Conservation (phyloP, 225 moss, liverwort and hornwort genomes). For the Anthoceros angustus region DNA sequence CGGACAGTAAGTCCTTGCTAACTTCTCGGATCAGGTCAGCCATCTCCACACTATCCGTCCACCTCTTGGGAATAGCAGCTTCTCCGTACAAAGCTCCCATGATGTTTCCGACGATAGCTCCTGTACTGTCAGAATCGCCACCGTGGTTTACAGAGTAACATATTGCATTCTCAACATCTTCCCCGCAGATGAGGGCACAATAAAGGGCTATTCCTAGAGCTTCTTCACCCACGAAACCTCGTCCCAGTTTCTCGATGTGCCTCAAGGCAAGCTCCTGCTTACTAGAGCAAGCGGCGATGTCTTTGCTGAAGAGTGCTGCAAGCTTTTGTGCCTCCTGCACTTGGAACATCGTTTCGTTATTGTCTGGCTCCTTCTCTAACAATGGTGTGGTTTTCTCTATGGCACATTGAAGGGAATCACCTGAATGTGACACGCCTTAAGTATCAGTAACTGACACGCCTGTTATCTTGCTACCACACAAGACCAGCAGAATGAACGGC, state of each 20-base stretch:
- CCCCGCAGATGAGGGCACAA: conserved; percentile 17
- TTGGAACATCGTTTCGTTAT: conserved; percentile 15
- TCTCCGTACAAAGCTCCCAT: conserved; percentile 25
- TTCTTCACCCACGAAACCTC: conserved; percentile 23
- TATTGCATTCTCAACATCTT: conserved; percentile 19
- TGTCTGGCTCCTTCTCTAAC: conserved; percentile 14
- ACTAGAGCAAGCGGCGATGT: background rate
- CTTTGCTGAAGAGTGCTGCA: conserved; percentile 13
- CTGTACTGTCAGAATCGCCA: conserved; percentile 23
- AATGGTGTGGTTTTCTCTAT: conserved; percentile 12
- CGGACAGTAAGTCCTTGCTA: conserved; percentile 14
- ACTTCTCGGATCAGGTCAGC: conserved; percentile 19
- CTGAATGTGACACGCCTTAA: conserved; percentile 7
- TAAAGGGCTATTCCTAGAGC: conserved; percentile 23
- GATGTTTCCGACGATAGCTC: conserved; percentile 23
- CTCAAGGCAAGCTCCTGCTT: conserved; percentile 16
- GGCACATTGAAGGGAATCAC: conserved; percentile 15
- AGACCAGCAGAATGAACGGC: background rate
- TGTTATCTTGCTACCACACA: background rate
- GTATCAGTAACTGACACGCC: background rate
- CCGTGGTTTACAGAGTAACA: conserved; percentile 24
- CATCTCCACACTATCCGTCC: conserved; percentile 23
- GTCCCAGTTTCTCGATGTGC: conserved; percentile 15
- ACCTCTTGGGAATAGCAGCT: conserved; percentile 15
- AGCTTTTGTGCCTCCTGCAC: conserved; percentile 16